Conservation (phyloP, 2,329 filamentous ascomycete species). For the Xylariaceae sp. region DNA sequence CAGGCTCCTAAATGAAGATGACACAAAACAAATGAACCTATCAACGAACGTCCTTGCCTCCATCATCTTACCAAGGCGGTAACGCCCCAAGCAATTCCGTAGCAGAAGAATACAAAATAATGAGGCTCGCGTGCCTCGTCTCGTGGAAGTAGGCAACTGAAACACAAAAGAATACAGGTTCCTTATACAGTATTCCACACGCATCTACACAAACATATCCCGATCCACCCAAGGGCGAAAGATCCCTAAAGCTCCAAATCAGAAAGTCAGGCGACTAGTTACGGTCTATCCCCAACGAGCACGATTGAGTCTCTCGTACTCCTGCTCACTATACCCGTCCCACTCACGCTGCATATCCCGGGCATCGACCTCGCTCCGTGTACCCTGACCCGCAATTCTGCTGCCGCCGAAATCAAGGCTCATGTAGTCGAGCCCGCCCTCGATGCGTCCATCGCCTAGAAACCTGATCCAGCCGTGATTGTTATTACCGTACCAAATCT, state of each 20-base stretch:
- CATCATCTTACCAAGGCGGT: background rate
- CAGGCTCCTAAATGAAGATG: too few relatives aligned
- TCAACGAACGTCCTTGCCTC: too few relatives aligned
- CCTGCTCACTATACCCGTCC: constrained; percentile 39
- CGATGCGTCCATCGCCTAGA: constrained; percentile 46
- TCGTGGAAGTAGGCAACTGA: too few relatives aligned
- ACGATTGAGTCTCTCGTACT: constrained; percentile 40
- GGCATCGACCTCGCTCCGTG: constrained; percentile 40
- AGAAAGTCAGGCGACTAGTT: background rate
- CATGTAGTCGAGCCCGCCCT: constrained; percentile 42
- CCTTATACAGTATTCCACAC: background rate
- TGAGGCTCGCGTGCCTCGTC: background rate
- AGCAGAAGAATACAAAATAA: background rate
- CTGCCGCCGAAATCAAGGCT: constrained; percentile 39
- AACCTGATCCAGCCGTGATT: constrained; percentile 46
- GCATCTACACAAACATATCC: background rate
- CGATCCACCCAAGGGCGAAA: background rate
- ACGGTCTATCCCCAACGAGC: constrained; percentile 24
- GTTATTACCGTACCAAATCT: constrained; percentile 36
- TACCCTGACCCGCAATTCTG: constrained; percentile 38
- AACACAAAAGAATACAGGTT: background rate
- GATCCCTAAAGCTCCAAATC: background rate
- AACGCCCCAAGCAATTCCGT: background rate
- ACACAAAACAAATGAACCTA: too few relatives aligned
- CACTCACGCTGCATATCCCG: constrained; percentile 38